A percentile compares a stretch with the other conserved stretches of the same genome.
phyloP scores from a whole-genome alignment of 345 rosid species.

The Linum lewisii region DNA sequence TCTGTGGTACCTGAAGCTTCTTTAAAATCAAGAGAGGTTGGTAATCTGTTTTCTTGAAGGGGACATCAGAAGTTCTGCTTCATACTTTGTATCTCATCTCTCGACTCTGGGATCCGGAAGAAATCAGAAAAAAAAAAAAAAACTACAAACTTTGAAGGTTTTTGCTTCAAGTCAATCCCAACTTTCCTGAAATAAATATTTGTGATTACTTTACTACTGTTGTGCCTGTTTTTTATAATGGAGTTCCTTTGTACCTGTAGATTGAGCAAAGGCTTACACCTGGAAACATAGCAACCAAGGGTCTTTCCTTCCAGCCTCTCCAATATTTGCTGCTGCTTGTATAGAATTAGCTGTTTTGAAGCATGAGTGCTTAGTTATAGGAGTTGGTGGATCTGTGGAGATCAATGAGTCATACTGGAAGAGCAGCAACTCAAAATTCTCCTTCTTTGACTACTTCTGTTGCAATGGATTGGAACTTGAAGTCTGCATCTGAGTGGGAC shows the following conservation, averaged over 20 bases:
- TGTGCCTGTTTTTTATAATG: too few relatives aligned
- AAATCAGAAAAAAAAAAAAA: too few relatives aligned
- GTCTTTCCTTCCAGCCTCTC: background rate
- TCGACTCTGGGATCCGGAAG: too few relatives aligned
- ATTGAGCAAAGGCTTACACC: background rate
- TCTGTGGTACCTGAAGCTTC: background rate
- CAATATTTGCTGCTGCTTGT: background rate
- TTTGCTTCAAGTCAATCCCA: background rate
- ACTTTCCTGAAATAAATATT: background rate
- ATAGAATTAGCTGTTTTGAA: background rate
- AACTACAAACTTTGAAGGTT: background rate
- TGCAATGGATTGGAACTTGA: constrained; percentile 73
- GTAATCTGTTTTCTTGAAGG: background rate
- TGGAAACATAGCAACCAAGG: background rate
- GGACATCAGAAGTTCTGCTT: background rate
- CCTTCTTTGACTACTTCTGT: background rate
- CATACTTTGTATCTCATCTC: background rate
- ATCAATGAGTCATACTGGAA: background rate
- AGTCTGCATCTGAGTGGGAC: constrained; percentile 61
- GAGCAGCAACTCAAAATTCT: background rate
- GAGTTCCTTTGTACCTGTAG: background rate
- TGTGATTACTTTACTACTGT: background rate
- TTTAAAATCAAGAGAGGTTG: background rate
- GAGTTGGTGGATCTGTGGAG: background rate
- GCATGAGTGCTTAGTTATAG: background rate